Base-by-base conservation (phyloP, 169 alveolate species). In the Babesia caballi region DNA sequence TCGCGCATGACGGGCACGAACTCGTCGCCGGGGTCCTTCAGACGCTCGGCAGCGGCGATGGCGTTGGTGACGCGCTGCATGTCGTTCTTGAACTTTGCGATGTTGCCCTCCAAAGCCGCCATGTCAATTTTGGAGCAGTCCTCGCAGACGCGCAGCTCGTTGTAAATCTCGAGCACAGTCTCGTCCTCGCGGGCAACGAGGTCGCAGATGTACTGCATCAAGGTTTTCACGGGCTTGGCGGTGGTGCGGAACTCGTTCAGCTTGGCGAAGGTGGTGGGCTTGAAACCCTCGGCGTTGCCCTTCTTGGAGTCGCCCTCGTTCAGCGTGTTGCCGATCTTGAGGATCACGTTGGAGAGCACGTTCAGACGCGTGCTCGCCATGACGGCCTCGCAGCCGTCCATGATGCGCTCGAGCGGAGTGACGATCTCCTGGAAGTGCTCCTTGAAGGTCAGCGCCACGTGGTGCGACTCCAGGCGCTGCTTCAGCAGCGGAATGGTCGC, bases 221-320 rank as follows among this genome's bases (percentile, higher is more conserved):
- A 70, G 15, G 96, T 93, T 78, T 88, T 85, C n/a, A 90, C 83
- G 17, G 96, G 96, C 42, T 91, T 93, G 23, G 96, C 91, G 15
- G 94, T 91, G 3, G 96, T 88, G 19, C 95, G 65, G 35, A 93
- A 85, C 60, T 93, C 96, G 63, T 87, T 83, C 42, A 93, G 75
- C 77, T 93, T 93, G 27, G 95, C 66, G 50, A 87, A 69, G 0
- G 96, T 91, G 28, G 95, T 90, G 78, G 94, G 89, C 78, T 91
- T 93, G 85, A 93, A 93, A 40, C 96, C 96, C 46, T 84, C 88
- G 4, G 96, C 96, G 66, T 91, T 88, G 41, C 96, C 96, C 85
- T 91, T 90, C 68, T 90, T 92, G 9, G 96, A 86, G 73, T 93
- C 95, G 19, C 95, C 95, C 60, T 78, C 87, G 72, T 93, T 93